Base-by-base conservation (phyloP, 2,329 filamentous ascomycete species). In the Fusarium ramigenum region DNA sequence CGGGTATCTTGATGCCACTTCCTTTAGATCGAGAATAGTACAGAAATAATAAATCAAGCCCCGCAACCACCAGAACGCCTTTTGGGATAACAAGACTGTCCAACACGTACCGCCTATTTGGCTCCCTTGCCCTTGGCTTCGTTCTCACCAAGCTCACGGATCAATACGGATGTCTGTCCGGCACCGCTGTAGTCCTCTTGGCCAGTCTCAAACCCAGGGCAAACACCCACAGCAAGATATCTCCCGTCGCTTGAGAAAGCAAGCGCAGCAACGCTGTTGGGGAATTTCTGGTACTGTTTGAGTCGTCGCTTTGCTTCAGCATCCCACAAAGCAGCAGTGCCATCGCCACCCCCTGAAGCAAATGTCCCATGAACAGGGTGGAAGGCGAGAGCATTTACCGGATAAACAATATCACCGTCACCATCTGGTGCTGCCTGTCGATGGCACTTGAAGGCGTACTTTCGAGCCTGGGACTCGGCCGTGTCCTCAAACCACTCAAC, bases 401-500 rank as follows among this genome's bases (percentile, higher is more conserved):
- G 95, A 79, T 95, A 97, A 7, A 98, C 94, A 9, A 97, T 88
- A 78, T 97, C 95, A 36, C 87, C 90, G 43, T 88, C 88, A 15
- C 87, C 87, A 44, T 91, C 88, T 4, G 89, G 83, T 15, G 86
- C 87, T 3, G 91, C 88, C 81, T 97, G 94, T 9, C 96, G 90
- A 83, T 99, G 96, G 83, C 96, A 99, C 83, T 99, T 99, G 89
- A 99, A 99, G 19, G 96, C 96, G 82, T 98, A 99, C 82, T 98
- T 98, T 75, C 95, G 90, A 43, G 93, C 92, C 84, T 98, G 95
- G 8, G 93, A 95, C 81, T 96, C 93, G 46, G 91, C 86, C 9
- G 91, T 93, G 21, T 96, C 93, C 80, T 98, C 96, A 81, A 99
- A 98, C 94, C 95, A 98, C 82, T 99, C 96, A 2, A 99, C 96